phyloP scores from a whole-genome alignment of 2,329 filamentous ascomycete genomes.

The Colletotrichum lindemuthianum region DNA sequence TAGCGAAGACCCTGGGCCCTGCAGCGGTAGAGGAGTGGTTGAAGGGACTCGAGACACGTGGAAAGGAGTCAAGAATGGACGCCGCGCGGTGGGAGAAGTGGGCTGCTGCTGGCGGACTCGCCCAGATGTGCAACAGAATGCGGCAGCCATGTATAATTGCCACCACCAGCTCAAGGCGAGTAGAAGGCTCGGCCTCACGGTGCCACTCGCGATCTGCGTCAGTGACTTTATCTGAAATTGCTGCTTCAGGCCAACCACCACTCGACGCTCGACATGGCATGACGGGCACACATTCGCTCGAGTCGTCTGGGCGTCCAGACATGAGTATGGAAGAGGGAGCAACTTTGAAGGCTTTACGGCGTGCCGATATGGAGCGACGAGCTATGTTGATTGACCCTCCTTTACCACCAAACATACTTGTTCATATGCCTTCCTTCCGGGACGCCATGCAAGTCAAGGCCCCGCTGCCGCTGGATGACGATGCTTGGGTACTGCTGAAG shows the following conservation, averaged over 20 bases:
- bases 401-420: conserved; percentile 68
- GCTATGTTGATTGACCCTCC: conserved; percentile 74
- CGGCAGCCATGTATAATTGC: too few relatives aligned
- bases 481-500: conserved; percentile 75
- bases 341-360: conserved; percentile 71
- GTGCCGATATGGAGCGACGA: conserved; percentile 76
- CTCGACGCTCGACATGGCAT: too few relatives aligned
- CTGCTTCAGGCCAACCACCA: too few relatives aligned
- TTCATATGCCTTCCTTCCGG: conserved; percentile 78
- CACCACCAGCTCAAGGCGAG: not conserved
- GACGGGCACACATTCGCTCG: not conserved
- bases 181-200: not conserved
- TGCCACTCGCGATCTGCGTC: too few relatives aligned
- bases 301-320: not conserved
- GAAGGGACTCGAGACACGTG: conserved; percentile 75
- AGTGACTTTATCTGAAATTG: too few relatives aligned
- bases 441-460: conserved; percentile 76
- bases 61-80: conserved; percentile 69
- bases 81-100: conserved; percentile 80
- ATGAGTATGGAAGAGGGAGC: conserved; percentile 63
- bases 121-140: conserved; percentile 46
- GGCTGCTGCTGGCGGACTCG: conserved; percentile 60
- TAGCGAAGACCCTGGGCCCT: conserved; percentile 72
- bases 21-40: conserved; percentile 80
- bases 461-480: conserved; percentile 74